Evolutionary conservation across 208 protist genomes (phyloP).

Genomic region (Wallacemonas rigidus): DNA sequence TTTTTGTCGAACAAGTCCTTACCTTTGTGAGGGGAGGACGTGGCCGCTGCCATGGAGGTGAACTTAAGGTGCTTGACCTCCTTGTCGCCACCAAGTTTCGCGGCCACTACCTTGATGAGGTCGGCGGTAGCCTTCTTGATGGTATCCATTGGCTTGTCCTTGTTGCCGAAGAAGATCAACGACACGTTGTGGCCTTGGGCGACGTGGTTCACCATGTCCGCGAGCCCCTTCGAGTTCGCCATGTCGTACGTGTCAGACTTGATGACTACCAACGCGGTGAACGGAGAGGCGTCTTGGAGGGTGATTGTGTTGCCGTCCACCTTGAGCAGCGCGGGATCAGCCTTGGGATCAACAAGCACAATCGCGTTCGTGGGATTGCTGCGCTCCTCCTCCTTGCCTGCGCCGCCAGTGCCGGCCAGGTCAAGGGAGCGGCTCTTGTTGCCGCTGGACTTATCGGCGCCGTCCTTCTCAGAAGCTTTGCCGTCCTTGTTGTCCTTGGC

Average conservation of each 20-base stretch:
- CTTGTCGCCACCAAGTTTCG: slow-evolving; percentile 24
- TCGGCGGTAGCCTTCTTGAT: slow-evolving; percentile 24
- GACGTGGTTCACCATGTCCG: slow-evolving; percentile 26
- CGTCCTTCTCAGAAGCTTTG: slow-evolving; percentile 5
- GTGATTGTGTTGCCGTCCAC: slow-evolving; percentile 8
- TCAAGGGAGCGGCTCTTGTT: slow-evolving; percentile 34
- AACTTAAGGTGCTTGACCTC: slow-evolving; percentile 32
- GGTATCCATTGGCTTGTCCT: slow-evolving; percentile 8
- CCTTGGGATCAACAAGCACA: slow-evolving; percentile 1
- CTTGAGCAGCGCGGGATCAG: slow-evolving; percentile 5
- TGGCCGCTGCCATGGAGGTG: slow-evolving; percentile 33
- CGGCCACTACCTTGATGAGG: slow-evolving; percentile 27
- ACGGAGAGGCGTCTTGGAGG: neutral
- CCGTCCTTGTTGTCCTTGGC: neutral
- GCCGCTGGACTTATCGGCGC: neutral
- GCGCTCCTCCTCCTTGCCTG: slow-evolving; percentile 21
- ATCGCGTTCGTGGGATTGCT: slow-evolving; percentile 23
- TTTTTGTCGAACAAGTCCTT: slow-evolving; percentile 40
- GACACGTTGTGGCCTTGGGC: slow-evolving; percentile 35
- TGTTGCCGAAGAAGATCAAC: slow-evolving; percentile 24
- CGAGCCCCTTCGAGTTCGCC: neutral
- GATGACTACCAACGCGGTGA: slow-evolving; percentile 6
- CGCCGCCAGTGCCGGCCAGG: slow-evolving; percentile 19
- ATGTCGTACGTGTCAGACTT: slow-evolving; percentile 8
- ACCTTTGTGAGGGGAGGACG: slow-evolving; percentile 31